Evolutionary conservation across 169 alveolate species (phyloP), one percentile per base, ranked within the genome.

Genomic region (Eimeria acervulina): DNA sequence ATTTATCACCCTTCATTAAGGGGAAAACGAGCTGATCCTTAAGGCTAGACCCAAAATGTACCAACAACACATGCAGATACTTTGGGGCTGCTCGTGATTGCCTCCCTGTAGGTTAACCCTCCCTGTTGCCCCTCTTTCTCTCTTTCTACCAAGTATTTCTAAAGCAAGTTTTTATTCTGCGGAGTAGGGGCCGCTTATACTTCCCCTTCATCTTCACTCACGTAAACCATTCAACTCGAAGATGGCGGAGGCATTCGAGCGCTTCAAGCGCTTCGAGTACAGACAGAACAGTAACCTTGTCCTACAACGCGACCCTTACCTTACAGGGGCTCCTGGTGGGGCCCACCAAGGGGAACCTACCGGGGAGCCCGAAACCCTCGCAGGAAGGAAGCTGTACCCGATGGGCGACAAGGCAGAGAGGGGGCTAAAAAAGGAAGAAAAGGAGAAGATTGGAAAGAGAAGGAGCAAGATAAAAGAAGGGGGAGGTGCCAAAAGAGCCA

Each of bases 291-390:
- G 97, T 55, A 96, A 96, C 94, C 89, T 96, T 36, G 98, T 97
- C 59, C 61, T 96, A 68, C 97, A 95, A 74, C 96, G 97, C 38
- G 95, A 72, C 94, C 97, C 97, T 44, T 95, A 96, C 44, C 83
- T 92, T 8, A 93, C 96, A 47, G 96, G 96, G 31, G 96, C 76
- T 0, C 93, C 96, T 13, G 91, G 93, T 66, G 96, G 93, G 33
- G 94, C 90, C 47, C 93, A 93, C 78, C 94, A 80, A 70, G 93
- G 94, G 33, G 99, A 97, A 96, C 99, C 99, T 21, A 98, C 99
- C 19, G 99, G 99, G 0, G 99, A 99, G 95, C 99, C 99, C 42
- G 99, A 99, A 96, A 97, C 99, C 44, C 97, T 99, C 83, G 99
- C 96, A 15, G 99, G 99, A 28, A 97, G 98, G 74, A 95, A 97